Base-by-base conservation (phyloP, 2,329 filamentous ascomycete species). In the Aspergillus ruber region DNA sequence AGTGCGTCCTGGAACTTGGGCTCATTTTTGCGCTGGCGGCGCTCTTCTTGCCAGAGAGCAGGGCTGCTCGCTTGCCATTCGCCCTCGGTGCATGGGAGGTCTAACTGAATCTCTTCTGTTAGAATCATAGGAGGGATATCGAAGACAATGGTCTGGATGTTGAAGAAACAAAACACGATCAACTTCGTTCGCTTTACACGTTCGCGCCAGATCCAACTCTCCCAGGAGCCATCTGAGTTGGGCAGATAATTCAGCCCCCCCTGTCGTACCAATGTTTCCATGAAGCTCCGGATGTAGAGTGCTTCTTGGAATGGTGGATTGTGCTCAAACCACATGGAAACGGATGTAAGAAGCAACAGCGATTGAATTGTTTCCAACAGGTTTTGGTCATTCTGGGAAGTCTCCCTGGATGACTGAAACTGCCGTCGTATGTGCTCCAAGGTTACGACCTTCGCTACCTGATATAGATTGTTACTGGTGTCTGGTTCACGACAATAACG, bases 91-190 rank as follows among this genome's bases (percentile, higher is more conserved):
- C 62, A 64, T 1, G 63, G 63, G 4, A 66, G 47, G n/a, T 65
- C 61, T 20, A 66, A 32, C 0, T 54, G 50, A 12, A 65, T 42
- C 23, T 66, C 64, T 42, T 66, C 64, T 0, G 61, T 60, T 6
- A 66, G 50, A 6, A 66, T 58, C 43, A 64, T 50, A 0, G 63
- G 61, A 1, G 63, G 59, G 2, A 66, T 46, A 32, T 66, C 63
- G 12, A 66, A 66, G 2, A 66, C 62, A n/a, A 66, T 65, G 3
- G 63, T 66, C 25, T 63, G 62, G 12, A 66, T 63, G n/a, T 62
- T 64, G 23, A 65, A 59, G 47, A 60, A 72, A 54, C 51, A 68
- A 36, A 63, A 61, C 0, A 62, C 58, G n/a, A 66, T 64, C 5
- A 66, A 44, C 20, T 59, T 65, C 8, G 61, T 64, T 7, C 63